Evolutionary conservation across 768 basidiomycete genomes (phyloP), one percentile per base, ranked within the genome.

Genomic region (Artomyces pyxidatus): DNA sequence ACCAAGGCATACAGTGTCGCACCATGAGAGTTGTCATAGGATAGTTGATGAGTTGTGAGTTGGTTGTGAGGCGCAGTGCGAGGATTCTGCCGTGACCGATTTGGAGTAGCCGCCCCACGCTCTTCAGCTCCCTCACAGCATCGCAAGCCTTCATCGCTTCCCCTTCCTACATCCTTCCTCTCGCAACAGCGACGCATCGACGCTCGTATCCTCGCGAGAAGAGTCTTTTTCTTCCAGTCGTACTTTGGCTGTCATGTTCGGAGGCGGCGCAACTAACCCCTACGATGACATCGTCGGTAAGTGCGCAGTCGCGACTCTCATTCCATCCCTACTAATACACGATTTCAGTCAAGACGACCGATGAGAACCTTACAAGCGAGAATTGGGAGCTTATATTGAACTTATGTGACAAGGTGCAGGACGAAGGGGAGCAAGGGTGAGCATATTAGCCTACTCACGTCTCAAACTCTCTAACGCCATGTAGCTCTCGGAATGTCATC

Each of bases 381-480:
- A 89, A 96, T 66, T 99, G 96, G 96, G 93, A 93, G 63, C 72
- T 92, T 50, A 90, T 94, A 54, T 63, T 97, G 42, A 91, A 88
- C 58, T 67, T 98, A n/a, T 96, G 93, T 58, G 96, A 99, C 71
- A 96, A 96, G 68, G 93, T 99, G 6, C 73, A 76, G 26, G 92
- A 93, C 11, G 95, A 99, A 55, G 86, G 89, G 2, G 80, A 85
- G 61, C 67, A 76, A 41, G 94, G 94, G 94, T 93, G 48, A 53
- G 79, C 66, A 14, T n/a, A 45, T 30, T 47, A 48, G 25, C 49
- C 42, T 42, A n/a, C n/a, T n/a, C n/a, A n/a, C n/a, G n/a, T n/a
- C n/a, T n/a, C n/a, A n/a, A n/a, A n/a, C n/a, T n/a, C 28, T 26
- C 16, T 48, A 43, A 44, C 22, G 19, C 38, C 43, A n/a, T n/a